These are phyloP conservation scores for Fusarium devonianum DNA, from an alignment of 2,329 filamentous ascomycete species.

Conservation along the genomic window DNA sequence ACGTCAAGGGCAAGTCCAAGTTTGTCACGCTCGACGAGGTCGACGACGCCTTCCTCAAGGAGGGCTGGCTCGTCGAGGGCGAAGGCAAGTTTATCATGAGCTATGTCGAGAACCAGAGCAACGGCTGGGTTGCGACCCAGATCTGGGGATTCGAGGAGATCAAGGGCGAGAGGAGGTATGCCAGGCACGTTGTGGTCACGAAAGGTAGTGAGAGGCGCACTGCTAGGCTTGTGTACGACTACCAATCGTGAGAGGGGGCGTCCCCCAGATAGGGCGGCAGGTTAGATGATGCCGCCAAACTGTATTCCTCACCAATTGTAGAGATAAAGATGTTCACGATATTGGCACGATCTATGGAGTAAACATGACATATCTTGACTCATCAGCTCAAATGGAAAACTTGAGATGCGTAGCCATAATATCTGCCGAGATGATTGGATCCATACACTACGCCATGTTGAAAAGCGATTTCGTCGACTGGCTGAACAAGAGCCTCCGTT, in stretches of 20 bases:
- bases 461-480: slow-evolving; percentile 30
- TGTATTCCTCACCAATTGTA: too few species aligned
- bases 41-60: slow-evolving; percentile 62
- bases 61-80: slow-evolving; percentile 66
- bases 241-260: slow-evolving; percentile 38
- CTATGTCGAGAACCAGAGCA: slow-evolving; percentile 61
- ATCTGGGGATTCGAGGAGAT: slow-evolving; percentile 67
- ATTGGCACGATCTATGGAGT: slow-evolving; percentile 10
- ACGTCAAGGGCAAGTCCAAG: slow-evolving; percentile 66
- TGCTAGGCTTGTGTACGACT: slow-evolving; percentile 66
- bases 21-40: slow-evolving; percentile 58
- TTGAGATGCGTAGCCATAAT: background rate
- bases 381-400: too few species aligned
- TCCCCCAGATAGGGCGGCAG: too few species aligned
- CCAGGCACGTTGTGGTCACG: slow-evolving; percentile 60
- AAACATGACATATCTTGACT: too few species aligned
- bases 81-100: slow-evolving; percentile 71
- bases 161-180: slow-evolving; percentile 60
- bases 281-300: too few species aligned
- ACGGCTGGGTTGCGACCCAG: slow-evolving; percentile 64
- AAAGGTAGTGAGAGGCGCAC: slow-evolving; percentile 58
- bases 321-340: slow-evolving; percentile 1
- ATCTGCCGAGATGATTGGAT: slow-evolving; percentile 11
- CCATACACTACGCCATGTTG: slow-evolving; percentile 29
- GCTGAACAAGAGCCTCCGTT: slow-evolving; percentile 8